Base-by-base conservation (phyloP, 2,329 filamentous ascomycete genomes). In the Fusarium miscanthi region DNA sequence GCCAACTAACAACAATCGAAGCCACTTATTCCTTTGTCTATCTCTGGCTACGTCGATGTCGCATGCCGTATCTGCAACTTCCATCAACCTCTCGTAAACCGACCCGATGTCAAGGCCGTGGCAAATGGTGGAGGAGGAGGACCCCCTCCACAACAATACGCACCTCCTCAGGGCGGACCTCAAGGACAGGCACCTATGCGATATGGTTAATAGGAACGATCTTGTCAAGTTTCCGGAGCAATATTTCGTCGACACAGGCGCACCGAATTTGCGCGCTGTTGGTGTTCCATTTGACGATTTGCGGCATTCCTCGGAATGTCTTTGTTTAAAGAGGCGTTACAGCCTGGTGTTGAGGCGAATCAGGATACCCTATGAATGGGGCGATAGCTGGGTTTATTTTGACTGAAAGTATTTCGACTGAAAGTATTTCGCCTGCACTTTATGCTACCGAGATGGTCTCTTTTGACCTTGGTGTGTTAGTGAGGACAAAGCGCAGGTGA, bases 41-140 rank as follows among this genome's bases (percentile, higher is more conserved):
- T 91, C 72, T 86, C 88, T 64, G 89, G 89, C 60, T 91, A 91
- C 81, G 85, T 91, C 75, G 92, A 94, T 77, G 87, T 95, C 62
- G 84, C 86, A 66, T 95, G 93, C 84, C 87, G 90, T 77, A 90
- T 94, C 80, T 95, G 93, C 87, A 90, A 91, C 79, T 94, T 94
- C 80, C 87, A 89, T 71, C 92, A 95, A 80, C 89, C 90, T 14
- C 85, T 92, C 60, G 84, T 88, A 72, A 84, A 87, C 75, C 83
- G 88, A 19, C 87, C 83, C 17, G 88, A 90, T 66, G 87, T 90
- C 53, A 84, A 86, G 78, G 83, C 83, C 60, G 87, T 89, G 84
- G 81, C 79, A 73, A 82, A 82, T 51, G 84, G 83, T 37, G 84
- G 82, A n/a, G 81, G 82, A 30, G 27, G 8, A n/a, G 81, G 59